Evolutionary conservation across 306 rosid genomes (phyloP).

Genomic region (Citrullus colocynthis): DNA sequence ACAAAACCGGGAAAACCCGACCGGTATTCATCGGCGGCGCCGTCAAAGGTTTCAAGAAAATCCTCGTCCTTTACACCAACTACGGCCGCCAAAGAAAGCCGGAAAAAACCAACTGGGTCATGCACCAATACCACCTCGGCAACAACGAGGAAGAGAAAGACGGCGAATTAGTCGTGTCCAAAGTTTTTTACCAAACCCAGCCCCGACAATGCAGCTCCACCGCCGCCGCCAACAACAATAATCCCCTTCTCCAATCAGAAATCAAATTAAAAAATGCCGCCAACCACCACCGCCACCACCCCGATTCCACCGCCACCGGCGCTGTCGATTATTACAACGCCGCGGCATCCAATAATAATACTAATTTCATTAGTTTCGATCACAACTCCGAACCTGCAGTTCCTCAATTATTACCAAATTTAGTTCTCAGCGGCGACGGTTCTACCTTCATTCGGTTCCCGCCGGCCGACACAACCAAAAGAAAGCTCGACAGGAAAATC

Average conservation of each 20-base stretch:
- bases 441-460: conserved; percentile 5
- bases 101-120: conserved; percentile 10
- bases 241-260: not conserved
- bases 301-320: not conserved
- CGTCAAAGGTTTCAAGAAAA: conserved; percentile 12
- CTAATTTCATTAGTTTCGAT: conserved; percentile 5
- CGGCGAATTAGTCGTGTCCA: conserved; percentile 9
- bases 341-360: not conserved
- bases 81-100: conserved; percentile 8
- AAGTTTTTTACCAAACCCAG: conserved; percentile 9
- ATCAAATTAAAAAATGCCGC: not conserved
- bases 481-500: not conserved
- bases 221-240: not conserved
- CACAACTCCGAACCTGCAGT: not conserved
- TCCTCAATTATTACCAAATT: not conserved
- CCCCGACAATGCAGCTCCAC: conserved; percentile 6
- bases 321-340: not conserved
- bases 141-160: conserved; percentile 11
- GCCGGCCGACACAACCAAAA: not conserved
- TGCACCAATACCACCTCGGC: conserved; percentile 12
- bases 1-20: conserved; percentile 8
- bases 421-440: not conserved
- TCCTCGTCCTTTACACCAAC: conserved; percentile 8
- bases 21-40: not conserved
- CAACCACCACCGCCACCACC: not conserved